Percentiles rank a stretch among this genome's conserved stretches.
Conservation (phyloP, 2,329 filamentous ascomycete species). For the Apiospora phragmitis region DNA sequence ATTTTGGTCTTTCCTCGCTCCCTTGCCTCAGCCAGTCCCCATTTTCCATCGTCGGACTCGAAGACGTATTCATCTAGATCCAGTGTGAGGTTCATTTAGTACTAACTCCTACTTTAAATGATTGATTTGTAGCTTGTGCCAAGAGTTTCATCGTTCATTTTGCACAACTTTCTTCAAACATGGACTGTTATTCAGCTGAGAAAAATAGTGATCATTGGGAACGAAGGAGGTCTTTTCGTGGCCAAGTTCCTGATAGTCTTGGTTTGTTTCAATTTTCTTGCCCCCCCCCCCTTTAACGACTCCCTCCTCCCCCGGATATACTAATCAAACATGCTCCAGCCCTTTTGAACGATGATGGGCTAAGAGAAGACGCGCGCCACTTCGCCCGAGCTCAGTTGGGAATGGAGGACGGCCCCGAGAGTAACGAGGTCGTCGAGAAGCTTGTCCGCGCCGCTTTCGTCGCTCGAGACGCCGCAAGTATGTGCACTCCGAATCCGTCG, state of each 20-base stretch:
- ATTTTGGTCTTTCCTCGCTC: no score
- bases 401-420: not conserved
- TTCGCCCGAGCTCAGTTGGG: not conserved
- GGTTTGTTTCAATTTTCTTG: not conserved
- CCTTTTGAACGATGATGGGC: not conserved
- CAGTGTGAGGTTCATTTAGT: no score
- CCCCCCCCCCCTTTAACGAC: not conserved
- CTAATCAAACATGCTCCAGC: not conserved
- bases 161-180: not conserved
- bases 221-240: no score
- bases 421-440: conserved; percentile 13
- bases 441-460: conserved; percentile 41
- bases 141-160: no score
- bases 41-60: no score
- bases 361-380: not conserved
- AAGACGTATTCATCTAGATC: no score
- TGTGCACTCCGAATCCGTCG: not conserved
- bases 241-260: not conserved
- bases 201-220: not conserved
- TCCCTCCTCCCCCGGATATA: fast-evolving
- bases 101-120: no score
- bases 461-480: conserved; percentile 37
- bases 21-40: no score
- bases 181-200: not conserved
- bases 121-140: no score